A percentile compares a stretch with the other conserved stretches of the same genome.
Conservation (phyloP, 2,329 filamentous ascomycete species). For the Phoma sp. region DNA sequence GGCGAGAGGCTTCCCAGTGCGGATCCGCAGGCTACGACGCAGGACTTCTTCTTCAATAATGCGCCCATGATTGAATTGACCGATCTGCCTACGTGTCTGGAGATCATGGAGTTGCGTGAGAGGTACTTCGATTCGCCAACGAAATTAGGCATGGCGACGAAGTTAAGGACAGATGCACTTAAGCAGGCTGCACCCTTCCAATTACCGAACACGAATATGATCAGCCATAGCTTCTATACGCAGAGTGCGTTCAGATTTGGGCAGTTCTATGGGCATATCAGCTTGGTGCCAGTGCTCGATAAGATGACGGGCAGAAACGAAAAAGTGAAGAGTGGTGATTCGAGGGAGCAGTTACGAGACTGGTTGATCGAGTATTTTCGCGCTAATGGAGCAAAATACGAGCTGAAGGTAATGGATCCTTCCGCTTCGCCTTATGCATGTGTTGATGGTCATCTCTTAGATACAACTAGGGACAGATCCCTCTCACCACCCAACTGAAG, state of each 20-base stretch:
- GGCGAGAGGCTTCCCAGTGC: slow-evolving; percentile 31
- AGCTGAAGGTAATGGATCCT: slow-evolving; percentile 26
- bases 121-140: slow-evolving; percentile 33
- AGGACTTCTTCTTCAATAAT: slow-evolving; percentile 45
- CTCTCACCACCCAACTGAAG: slow-evolving; percentile 38
- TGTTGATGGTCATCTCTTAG: slow-evolving; percentile 3
- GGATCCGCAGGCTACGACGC: slow-evolving; percentile 19
- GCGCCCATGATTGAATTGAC: slow-evolving; percentile 41
- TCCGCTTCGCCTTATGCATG: background rate
- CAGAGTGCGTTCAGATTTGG: slow-evolving; percentile 43
- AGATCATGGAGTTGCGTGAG: slow-evolving; percentile 41
- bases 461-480: slow-evolving; percentile 40
- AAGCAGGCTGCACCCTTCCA: slow-evolving; percentile 35
- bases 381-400: slow-evolving; percentile 33
- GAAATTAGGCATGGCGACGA: slow-evolving; percentile 24
- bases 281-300: slow-evolving; percentile 32
- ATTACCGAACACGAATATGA: slow-evolving; percentile 45
- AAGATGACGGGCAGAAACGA: slow-evolving; percentile 24
- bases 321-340: slow-evolving; percentile 29
- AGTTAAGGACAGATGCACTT: slow-evolving; percentile 38
- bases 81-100: slow-evolving; percentile 39
- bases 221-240: slow-evolving; percentile 39
- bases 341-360: slow-evolving; percentile 29
- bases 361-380: slow-evolving; percentile 35
- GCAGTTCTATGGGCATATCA: slow-evolving; percentile 38